A percentile compares a stretch with the other conserved stretches of the same genome.
Evolutionary conservation across 306 rosid species (phyloP).

Genomic region (Lotus japonicus): DNA sequence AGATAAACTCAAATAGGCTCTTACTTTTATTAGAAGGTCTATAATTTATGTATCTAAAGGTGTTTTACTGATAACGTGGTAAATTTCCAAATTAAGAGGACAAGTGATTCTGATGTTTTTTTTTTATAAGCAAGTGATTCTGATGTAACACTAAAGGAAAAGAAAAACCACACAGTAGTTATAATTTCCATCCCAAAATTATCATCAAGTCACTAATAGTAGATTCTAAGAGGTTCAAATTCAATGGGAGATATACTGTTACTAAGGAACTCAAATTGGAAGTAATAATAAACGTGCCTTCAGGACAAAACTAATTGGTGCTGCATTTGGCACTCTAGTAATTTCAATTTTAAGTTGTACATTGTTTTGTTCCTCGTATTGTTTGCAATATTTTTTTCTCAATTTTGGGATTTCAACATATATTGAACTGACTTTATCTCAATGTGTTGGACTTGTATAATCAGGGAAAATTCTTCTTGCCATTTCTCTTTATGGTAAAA

Average conservation of each 20-base stretch:
- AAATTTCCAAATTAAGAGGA: too few species aligned
- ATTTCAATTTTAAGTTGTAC: neutral
- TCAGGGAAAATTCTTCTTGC: slow-evolving; percentile 81
- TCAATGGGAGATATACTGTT: too few species aligned
- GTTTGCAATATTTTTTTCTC: neutral
- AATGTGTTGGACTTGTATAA: neutral
- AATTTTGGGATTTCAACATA: neutral
- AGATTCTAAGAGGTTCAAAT: too few species aligned
- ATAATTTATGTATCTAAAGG: neutral
- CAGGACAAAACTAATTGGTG: neutral
- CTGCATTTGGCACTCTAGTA: neutral
- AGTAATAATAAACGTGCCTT: neutral
- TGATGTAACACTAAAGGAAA: too few species aligned
- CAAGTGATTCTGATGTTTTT: too few species aligned
- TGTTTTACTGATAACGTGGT: too few species aligned
- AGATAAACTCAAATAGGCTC: neutral
- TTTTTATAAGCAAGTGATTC: too few species aligned
- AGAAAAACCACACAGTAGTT: too few species aligned
- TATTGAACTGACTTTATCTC: neutral
- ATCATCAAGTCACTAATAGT: too few species aligned
- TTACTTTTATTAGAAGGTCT: neutral
- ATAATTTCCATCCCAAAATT: too few species aligned
- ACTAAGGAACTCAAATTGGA: neutral
- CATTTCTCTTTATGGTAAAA: slow-evolving; percentile 54
- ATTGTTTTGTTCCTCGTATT: neutral